Evolutionary conservation across 805 yeast genomes (phyloP).

Genomic region (Deakozyma indianensis): DNA sequence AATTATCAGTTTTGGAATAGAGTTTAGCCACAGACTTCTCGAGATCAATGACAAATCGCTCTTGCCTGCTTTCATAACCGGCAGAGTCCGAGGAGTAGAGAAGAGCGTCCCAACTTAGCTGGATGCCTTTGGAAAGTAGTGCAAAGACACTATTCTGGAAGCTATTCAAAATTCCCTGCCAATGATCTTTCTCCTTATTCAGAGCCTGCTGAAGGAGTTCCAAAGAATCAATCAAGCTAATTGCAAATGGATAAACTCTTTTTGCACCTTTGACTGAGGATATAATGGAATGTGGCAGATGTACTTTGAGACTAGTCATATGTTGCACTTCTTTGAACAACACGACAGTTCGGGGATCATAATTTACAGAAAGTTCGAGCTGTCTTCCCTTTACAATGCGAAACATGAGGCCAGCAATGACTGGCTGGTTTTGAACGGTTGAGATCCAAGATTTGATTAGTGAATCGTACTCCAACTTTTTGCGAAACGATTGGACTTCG

Average conservation of each 20-base stretch:
- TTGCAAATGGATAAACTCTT: slow-evolving; percentile 42
- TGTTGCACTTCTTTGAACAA: slow-evolving; percentile 41
- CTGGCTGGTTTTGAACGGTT: slow-evolving; percentile 12
- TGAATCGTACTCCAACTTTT: slow-evolving; percentile 29
- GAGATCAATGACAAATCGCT: slow-evolving; percentile 19
- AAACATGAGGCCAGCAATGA: slow-evolving; percentile 22
- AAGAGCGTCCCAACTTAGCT: slow-evolving; percentile 40
- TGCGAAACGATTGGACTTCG: slow-evolving; percentile 32
- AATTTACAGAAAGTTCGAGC: slow-evolving; percentile 31
- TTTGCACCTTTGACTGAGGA: slow-evolving; percentile 35
- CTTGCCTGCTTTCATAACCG: slow-evolving; percentile 19
- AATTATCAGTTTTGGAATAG: slow-evolving; percentile 18
- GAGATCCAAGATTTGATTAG: slow-evolving; percentile 37
- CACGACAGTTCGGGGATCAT: slow-evolving; percentile 29
- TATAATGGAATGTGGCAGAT: slow-evolving; percentile 39
- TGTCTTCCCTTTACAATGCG: slow-evolving; percentile 20
- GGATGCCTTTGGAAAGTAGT: slow-evolving; percentile 22
- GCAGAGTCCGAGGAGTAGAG: slow-evolving; percentile 32
- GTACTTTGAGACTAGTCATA: slow-evolving; percentile 34
- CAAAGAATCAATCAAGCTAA: slow-evolving; percentile 22
- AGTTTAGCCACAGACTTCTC: slow-evolving; percentile 21
- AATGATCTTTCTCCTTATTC: neutral
- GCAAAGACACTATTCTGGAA: slow-evolving; percentile 23
- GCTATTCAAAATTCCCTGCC: slow-evolving; percentile 21
- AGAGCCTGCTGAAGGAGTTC: neutral